phyloP scores from a whole-genome alignment of 768 basidiomycete genomes.

The Lentinus tigrinus region DNA sequence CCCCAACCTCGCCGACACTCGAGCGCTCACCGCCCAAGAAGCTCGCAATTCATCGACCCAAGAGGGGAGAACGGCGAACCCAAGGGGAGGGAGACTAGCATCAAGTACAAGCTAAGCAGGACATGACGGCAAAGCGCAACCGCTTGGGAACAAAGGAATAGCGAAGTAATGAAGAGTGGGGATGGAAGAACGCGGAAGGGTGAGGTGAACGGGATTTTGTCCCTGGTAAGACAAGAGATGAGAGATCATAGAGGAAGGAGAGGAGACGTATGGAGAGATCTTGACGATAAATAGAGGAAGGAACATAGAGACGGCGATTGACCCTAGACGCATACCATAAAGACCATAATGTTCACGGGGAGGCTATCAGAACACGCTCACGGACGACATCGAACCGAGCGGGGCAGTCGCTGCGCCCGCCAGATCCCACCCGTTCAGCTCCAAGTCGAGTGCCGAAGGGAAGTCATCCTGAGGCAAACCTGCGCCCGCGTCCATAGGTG shows the following conservation, averaged over 20 bases:
- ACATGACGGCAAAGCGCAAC: not conserved
- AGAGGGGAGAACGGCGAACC: constrained; percentile 39
- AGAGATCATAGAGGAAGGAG: constrained; percentile 18
- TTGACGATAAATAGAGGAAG: constrained; percentile 13
- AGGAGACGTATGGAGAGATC: constrained; percentile 3
- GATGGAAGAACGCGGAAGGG: not conserved
- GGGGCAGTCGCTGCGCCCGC: constrained; percentile 19
- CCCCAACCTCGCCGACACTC: constrained; percentile 8
- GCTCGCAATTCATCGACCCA: constrained; percentile 46
- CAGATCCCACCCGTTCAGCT: constrained; percentile 26
- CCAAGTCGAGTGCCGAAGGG: constrained; percentile 31
- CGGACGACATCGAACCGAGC: constrained; percentile 10
- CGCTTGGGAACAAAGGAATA: not conserved
- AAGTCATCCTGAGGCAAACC: constrained; percentile 19
- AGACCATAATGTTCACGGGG: constrained; percentile 3
- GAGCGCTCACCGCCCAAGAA: constrained; percentile 47
- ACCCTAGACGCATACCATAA: constrained; percentile 10
- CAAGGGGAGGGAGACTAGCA: constrained; percentile 32
- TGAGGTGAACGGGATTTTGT: constrained; percentile 1
- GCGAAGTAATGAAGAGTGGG: not conserved
- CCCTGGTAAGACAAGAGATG: not conserved
- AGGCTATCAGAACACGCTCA: constrained; percentile 25
- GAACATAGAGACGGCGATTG: constrained; percentile 13
- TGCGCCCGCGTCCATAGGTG: constrained; percentile 12
- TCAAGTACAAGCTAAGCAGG: constrained; percentile 13